Conservation (phyloP, 2,329 filamentous ascomycete genomes). For the Massarina eburnea region DNA sequence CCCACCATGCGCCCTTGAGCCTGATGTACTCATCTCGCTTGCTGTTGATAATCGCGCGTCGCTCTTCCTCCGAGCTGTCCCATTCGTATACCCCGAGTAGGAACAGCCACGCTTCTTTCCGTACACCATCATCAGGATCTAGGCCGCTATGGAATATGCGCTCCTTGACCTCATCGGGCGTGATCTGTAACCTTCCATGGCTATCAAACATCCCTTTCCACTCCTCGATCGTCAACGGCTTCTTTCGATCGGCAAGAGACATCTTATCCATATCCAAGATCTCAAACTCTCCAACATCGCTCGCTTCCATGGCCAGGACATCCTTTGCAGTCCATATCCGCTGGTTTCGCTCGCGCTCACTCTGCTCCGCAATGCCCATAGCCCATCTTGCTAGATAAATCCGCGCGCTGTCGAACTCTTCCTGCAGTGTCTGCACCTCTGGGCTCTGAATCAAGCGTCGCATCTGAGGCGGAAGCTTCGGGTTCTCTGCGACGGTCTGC, state of each 20-base stretch:
- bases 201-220: conserved; percentile 91
- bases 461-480: conserved; percentile 85
- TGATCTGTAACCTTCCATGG: conserved; percentile 75
- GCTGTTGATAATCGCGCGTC: conserved; percentile 79
- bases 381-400: conserved; percentile 96
- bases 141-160: conserved; percentile 95
- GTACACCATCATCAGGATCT: conserved; percentile 82
- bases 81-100: conserved; percentile 89
- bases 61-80: conserved; percentile 85
- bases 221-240: conserved; percentile 76
- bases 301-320: conserved; percentile 90
- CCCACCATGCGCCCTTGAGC: conserved; percentile 96
- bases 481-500: conserved; percentile 88
- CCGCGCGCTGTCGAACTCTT: conserved; percentile 95
- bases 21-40: conserved; percentile 91
- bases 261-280: conserved; percentile 79
- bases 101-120: conserved; percentile 97
- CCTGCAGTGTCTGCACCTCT: conserved; percentile 91
- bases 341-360: conserved; percentile 81
- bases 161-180: conserved; percentile 91
- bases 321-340: conserved; percentile 93
- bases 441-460: conserved; percentile 82
- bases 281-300: conserved; percentile 93
- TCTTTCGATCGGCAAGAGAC: conserved; percentile 74
- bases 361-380: conserved; percentile 98